These are phyloP conservation scores for Stenocarpella maydis DNA, from an alignment of 2,329 filamentous ascomycete genomes.

Conservation along the genomic window DNA sequence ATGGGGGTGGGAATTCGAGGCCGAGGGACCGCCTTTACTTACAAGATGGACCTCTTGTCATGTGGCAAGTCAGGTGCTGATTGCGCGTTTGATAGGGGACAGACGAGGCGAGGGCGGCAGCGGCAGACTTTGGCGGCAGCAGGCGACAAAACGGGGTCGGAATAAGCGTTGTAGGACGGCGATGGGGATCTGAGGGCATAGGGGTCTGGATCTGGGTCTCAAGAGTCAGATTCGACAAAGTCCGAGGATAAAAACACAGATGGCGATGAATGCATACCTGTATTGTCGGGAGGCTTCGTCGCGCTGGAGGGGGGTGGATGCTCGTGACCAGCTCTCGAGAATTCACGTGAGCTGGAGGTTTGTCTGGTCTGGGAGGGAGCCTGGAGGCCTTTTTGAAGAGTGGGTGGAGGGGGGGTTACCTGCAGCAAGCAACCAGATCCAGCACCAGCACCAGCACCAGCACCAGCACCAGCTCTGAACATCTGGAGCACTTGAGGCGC, in stretches of 20 bases:
- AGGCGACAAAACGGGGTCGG: conserved; percentile 30
- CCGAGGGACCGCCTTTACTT: conserved; percentile 31
- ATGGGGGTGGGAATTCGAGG: conserved; percentile 1
- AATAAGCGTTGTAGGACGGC: conserved; percentile 12
- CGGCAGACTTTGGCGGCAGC: conserved; percentile 13
- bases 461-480: not conserved
- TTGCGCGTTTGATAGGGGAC: conserved; percentile 29
- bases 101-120: not conserved
- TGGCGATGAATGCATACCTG: conserved; percentile 34
- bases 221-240: conserved; percentile 32
- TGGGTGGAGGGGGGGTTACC: conserved; percentile 24
- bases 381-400: conserved; percentile 30
- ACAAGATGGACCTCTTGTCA: conserved; percentile 31
- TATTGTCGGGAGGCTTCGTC: conserved; percentile 25
- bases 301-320: conserved; percentile 27
- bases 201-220: not conserved
- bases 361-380: conserved; percentile 9
- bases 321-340: conserved; percentile 29
- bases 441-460: not conserved
- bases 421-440: not conserved
- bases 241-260: conserved; percentile 26
- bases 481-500: not conserved
- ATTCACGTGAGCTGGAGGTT: conserved; percentile 31
- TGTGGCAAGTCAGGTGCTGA: conserved; percentile 35
- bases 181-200: conserved; percentile 10